Evolutionary conservation across 2,329 filamentous ascomycete genomes (phyloP), one percentile per base, ranked within the genome.

Genomic region (Ophiostoma fasciatum): DNA sequence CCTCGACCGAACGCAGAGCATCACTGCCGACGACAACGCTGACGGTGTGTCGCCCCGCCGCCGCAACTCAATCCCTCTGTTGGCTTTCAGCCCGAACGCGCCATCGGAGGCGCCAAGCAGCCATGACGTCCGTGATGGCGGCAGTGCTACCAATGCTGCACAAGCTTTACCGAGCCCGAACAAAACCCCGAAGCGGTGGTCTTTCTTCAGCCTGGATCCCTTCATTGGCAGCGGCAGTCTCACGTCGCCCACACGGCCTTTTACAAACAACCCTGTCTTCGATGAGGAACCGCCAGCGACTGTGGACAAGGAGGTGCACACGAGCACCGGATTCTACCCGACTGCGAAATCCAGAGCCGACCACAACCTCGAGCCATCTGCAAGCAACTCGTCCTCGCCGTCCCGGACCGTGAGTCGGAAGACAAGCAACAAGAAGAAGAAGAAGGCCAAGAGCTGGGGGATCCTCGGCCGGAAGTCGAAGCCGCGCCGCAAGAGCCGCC

Each of bases 371-470:
- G n/a, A n/a, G n/a, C n/a, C n/a, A n/a, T n/a, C n/a, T n/a, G n/a
- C n/a, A n/a, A n/a, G n/a, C 27, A 17, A 46, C 9, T 14, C 40
- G 21, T 41, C 35, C 11, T 45, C 31, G 18, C 49, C 42, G 29
- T 33, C 36, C 14, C 61, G 57, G 31, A 37, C 46, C 1, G 28
- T 46, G 5, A 42, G 38, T 7, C 51, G 51, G 33, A 57, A 56
- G 37, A 35, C 49, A 22, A 50, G 49, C 41, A 57, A 52, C 44
- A 58, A 57, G 42, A 52, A 77, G 50, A 85, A 82, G 58, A 81
- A 77, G 50, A 85, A 82, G 58, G 81, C 88, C 40, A 80, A 76
- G 75, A 72, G 74, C 14, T 76, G 74, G 22, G 71, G 74, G 3
- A 78, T 81, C 38, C 60, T 84, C 7, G 71, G 72, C 13, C 63